These are phyloP conservation scores for Trichosanthes cucumerina DNA, from an alignment of 306 rosid species.

Conservation along the genomic window DNA sequence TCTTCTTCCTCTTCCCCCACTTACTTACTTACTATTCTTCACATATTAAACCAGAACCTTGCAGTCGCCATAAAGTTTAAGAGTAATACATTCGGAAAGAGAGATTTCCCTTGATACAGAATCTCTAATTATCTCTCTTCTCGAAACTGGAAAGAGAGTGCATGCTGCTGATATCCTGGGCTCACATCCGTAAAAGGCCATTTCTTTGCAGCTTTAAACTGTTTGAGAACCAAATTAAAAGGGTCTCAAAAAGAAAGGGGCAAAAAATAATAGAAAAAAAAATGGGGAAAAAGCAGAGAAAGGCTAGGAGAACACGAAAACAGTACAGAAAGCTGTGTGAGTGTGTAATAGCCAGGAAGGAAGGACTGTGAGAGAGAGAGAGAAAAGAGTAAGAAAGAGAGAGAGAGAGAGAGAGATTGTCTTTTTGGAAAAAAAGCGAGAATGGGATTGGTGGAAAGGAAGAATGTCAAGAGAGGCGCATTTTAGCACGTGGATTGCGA, in stretches of 20 bases:
- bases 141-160: conserved; percentile 37
- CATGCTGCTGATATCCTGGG: conserved; percentile 62
- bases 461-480: conserved; percentile 21
- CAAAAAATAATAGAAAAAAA: conserved; percentile 11
- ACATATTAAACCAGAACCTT: background rate
- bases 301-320: conserved; percentile 47
- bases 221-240: conserved; percentile 2
- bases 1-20: background rate
- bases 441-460: background rate
- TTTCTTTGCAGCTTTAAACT: conserved; percentile 75
- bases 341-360: background rate
- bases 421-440: background rate
- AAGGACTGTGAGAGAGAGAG: background rate
- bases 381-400: background rate
- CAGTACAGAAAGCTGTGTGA: conserved; percentile 21
- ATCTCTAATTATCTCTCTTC: background rate
- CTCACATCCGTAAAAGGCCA: conserved; percentile 31
- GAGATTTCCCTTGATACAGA: conserved; percentile 7
- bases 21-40: background rate
- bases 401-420: background rate
- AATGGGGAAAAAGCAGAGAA: conserved; percentile 24
- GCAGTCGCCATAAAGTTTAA: background rate
- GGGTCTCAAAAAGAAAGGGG: background rate
- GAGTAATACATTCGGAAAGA: background rate
- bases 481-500: conserved; percentile 43